phyloP scores from a whole-genome alignment of 306 rosid species.

The Morella rubra region DNA sequence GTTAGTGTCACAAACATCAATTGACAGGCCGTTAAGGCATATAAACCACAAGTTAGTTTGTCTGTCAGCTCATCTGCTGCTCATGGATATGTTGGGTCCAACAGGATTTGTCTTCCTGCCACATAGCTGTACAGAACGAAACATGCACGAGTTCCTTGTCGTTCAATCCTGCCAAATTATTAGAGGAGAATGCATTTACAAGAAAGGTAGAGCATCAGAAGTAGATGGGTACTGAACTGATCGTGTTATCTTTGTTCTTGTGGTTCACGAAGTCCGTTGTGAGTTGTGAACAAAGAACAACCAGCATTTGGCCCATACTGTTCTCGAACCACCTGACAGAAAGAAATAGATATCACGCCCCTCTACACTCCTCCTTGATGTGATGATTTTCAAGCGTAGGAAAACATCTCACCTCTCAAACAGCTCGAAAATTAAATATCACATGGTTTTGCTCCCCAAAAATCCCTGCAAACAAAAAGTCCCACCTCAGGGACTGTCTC shows the following conservation, averaged over 20 bases:
- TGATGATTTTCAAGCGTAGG: background rate
- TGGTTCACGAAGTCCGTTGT: background rate
- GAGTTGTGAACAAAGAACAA: background rate
- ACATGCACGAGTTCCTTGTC: no score
- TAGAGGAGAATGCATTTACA: no score
- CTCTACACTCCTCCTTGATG: background rate
- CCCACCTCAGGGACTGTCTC: background rate
- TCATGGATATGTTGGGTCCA: constrained; percentile 5
- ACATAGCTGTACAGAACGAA: background rate
- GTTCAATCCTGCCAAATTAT: no score
- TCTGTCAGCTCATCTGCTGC: background rate
- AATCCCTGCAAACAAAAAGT: background rate
- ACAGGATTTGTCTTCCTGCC: background rate
- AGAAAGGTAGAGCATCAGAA: background rate
- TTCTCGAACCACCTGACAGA: background rate
- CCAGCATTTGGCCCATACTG: background rate
- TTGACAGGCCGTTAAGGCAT: no score
- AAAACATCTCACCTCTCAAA: background rate
- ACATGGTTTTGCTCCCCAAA: constrained; percentile 3
- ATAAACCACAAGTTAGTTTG: background rate
- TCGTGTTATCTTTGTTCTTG: background rate
- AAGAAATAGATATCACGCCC: background rate
- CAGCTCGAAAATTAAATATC: background rate
- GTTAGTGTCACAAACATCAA: no score
- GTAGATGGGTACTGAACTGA: background rate